phyloP scores from a whole-genome alignment of 2,329 filamentous ascomycete species.

The Herpotrichia juniperi region DNA sequence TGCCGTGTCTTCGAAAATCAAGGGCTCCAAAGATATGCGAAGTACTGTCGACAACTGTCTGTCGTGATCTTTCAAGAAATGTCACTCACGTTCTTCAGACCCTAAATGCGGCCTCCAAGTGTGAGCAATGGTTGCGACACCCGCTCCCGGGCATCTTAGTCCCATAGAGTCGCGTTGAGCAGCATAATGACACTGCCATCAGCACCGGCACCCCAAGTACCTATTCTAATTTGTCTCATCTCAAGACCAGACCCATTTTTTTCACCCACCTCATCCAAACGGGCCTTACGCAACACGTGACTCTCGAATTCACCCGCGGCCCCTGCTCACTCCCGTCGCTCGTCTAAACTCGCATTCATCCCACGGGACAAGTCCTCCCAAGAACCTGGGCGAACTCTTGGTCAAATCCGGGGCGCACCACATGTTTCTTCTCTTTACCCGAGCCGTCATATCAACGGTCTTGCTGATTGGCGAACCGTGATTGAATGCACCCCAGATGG shows the following conservation, averaged over 20 bases:
- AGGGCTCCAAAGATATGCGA: no score
- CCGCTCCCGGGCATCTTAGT: no score
- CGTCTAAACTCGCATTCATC: background rate
- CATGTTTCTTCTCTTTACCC: background rate
- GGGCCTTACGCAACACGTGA: background rate
- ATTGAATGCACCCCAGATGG: background rate
- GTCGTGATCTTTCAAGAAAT: background rate
- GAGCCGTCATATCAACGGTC: background rate
- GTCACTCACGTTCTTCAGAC: background rate
- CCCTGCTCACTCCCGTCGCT: background rate
- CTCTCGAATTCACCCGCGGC: background rate
- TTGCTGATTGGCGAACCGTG: constrained; percentile 3
- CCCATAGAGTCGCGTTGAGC: background rate
- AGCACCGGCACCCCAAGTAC: background rate
- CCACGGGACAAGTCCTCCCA: constrained; percentile 12
- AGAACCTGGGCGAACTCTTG: constrained; percentile 4
- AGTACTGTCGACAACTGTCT: no score
- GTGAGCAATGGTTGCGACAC: no score
- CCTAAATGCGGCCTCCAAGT: background rate
- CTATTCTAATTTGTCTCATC: background rate
- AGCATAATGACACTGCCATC: background rate
- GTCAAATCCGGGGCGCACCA: constrained; percentile 9
- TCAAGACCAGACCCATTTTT: background rate
- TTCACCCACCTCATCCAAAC: background rate
- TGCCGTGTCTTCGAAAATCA: no score